Evolutionary conservation across 2,329 filamentous ascomycete species (phyloP), one percentile per base, ranked within the genome.

Genomic region (Botryotinia convoluta): DNA sequence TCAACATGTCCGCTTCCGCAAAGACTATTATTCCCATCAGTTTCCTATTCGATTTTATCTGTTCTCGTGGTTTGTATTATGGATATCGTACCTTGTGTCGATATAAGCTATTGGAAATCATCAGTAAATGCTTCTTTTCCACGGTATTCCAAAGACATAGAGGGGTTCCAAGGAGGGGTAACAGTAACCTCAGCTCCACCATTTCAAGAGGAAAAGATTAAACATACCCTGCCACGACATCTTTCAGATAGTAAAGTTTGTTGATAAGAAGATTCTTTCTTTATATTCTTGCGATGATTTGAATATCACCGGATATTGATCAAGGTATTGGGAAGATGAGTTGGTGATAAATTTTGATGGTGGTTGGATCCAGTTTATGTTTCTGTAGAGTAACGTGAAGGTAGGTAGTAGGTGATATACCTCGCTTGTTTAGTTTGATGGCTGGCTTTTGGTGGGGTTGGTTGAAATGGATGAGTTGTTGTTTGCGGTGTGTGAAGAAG

Each of bases 1-100:
- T 96, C 92, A 81, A 97, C 84, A 82, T 95, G 91, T 81, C 91
- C 91, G 79, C 88, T 91, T 85, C 87, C 91, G 81, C 97, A 88
- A 80, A 97, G 90, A 88, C 94, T 97, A 81, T 78, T 57, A 54
- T 72, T 57, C 51, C 71, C 72, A 78, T 80, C 76, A 81, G 79
- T 62, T 42, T 63, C 39, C 59, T 74, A 60, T 70, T 20, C 45
- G 32, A 32, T 69, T 37, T 20, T 39, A 29, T 62, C 42, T 54
- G 68, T 22, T 29, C 45, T 18, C 29, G 22, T 51, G n/a, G 20
- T 39, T 10, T 64, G 29, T 22, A 54, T 29, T 2, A 39, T 48
- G 32, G 32, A 68, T 54, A 67, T 75, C 80, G 78, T 88, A 90
- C 88, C 88, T 90, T 76, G 85, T 83, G 82, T 90, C 88, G 82